A percentile compares a stretch with the other conserved stretches of the same genome.
These are phyloP conservation scores for Gillenia trifoliata DNA, from an alignment of 306 rosid genomes.

Conservation along the genomic window DNA sequence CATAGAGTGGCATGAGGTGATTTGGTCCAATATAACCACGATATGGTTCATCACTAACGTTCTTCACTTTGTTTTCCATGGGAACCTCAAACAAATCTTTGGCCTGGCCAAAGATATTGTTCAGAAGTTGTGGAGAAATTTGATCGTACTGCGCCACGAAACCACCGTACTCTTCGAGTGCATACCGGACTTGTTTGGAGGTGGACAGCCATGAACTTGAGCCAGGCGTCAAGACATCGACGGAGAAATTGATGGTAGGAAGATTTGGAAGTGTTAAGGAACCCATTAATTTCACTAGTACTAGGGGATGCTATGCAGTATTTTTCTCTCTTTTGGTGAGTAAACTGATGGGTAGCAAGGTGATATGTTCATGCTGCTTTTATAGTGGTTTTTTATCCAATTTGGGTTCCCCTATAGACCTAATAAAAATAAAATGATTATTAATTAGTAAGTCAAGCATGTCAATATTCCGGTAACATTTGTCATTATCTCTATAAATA, in stretches of 20 bases:
- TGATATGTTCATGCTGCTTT: neutral
- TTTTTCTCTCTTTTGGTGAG: neutral
- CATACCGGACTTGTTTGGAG: conserved; percentile 4
- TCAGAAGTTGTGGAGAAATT: conserved; percentile 6
- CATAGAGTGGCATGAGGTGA: conserved; percentile 1
- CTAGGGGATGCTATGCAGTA: neutral
- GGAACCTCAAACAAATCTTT: conserved; percentile 16
- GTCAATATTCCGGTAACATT: no score
- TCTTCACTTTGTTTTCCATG: conserved; percentile 8
- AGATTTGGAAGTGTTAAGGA: neutral
- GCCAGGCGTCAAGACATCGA: neutral
- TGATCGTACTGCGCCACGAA: conserved; percentile 2
- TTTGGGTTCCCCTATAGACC: neutral
- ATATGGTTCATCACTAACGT: neutral
- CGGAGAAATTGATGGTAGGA: neutral
- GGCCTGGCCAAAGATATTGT: neutral
- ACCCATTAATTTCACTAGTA: neutral
- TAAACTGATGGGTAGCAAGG: neutral
- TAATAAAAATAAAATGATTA: no score
- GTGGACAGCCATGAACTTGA: conserved; percentile 6
- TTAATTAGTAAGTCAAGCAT: no score
- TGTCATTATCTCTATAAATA: no score
- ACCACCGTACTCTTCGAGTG: conserved; percentile 20
- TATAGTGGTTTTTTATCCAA: neutral
- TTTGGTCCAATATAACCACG: conserved; percentile 4